These are phyloP conservation scores for Alopecurus myosuroides DNA, from an alignment of 176 grass and related monocot species.

Conservation along the genomic window DNA sequence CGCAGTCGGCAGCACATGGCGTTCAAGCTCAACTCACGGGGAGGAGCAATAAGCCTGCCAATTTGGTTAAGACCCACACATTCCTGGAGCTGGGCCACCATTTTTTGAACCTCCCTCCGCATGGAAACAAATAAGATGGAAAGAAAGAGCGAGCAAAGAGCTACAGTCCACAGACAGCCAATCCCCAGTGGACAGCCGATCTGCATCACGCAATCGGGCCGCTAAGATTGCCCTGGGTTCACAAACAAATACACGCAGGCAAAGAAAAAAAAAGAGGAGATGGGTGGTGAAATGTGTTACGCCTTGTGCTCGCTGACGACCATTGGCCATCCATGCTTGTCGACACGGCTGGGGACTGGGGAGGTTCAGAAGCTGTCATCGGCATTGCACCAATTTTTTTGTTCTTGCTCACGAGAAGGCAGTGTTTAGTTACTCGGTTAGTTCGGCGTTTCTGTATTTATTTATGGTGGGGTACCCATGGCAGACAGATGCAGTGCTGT, in stretches of 20 bases:
- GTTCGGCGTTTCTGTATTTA: neutral
- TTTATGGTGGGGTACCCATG: neutral
- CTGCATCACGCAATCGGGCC: conserved; percentile 5
- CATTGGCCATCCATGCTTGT: neutral
- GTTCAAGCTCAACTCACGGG: neutral
- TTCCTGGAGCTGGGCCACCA: conserved; percentile 6
- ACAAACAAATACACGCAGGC: neutral
- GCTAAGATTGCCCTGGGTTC: neutral
- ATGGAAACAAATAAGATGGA: conserved; percentile 25
- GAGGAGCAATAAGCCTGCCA: conserved; percentile 19
- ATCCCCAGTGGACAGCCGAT: conserved; percentile 15
- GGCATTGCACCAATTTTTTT: neutral
- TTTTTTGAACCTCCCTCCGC: neutral
- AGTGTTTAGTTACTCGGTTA: neutral
- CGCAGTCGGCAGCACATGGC: conserved; percentile 41
- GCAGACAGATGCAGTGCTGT: neutral
- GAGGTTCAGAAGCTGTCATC: neutral
- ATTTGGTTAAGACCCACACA: conserved; percentile 1
- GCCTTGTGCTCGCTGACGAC: neutral
- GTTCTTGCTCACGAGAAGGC: neutral
- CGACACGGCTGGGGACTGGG: too few relatives aligned
- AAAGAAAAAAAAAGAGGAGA: too few relatives aligned
- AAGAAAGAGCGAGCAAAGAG: neutral
- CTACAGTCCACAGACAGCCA: conserved; percentile 15
- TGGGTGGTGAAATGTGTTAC: neutral